Percentiles rank a stretch among this genome's conserved stretches.
These are phyloP conservation scores for Panellus pusillus DNA, from an alignment of 768 basidiomycete species.

Conservation along the genomic window DNA sequence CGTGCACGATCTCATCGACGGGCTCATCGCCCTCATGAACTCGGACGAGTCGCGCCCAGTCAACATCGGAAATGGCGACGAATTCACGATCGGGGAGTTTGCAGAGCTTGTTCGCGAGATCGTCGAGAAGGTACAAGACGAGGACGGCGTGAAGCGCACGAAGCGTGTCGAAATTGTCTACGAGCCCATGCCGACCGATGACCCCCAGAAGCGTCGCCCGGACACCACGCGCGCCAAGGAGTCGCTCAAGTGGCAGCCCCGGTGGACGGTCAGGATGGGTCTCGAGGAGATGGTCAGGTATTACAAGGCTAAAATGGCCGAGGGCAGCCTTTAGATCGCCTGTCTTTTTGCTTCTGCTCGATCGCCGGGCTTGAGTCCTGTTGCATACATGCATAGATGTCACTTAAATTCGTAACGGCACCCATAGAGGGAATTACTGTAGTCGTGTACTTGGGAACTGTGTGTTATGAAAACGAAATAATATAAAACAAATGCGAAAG, in stretches of 20 bases:
- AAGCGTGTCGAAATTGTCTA: constrained; percentile 69
- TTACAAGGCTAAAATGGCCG: constrained; percentile 87
- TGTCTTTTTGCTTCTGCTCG: not conserved
- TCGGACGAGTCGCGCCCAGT: constrained; percentile 90
- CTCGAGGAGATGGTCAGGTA: constrained; percentile 94
- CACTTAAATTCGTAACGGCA: not conserved
- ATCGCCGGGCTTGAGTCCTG: no score
- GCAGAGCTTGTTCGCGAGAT: constrained; percentile 90
- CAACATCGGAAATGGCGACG: constrained; percentile 94
- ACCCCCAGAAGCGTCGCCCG: constrained; percentile 91
- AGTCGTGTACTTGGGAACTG: no score
- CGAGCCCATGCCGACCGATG: constrained; percentile 84
- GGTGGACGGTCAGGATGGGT: constrained; percentile 92
- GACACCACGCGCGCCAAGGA: constrained; percentile 91
- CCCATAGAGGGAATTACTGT: no score
- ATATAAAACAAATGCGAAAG: no score
- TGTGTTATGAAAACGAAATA: not conserved
- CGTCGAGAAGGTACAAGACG: constrained; percentile 89
- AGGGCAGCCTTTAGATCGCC: constrained; percentile 64
- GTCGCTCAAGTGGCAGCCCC: constrained; percentile 83
- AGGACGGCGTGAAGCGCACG: constrained; percentile 60
- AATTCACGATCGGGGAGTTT: constrained; percentile 95
- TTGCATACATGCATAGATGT: not conserved
- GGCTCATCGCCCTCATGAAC: constrained; percentile 93
- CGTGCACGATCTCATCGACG: constrained; percentile 96